These are phyloP conservation scores for Komagataea norvegica DNA, from an alignment of 1,139 yeast species.

Conservation along the genomic window DNA sequence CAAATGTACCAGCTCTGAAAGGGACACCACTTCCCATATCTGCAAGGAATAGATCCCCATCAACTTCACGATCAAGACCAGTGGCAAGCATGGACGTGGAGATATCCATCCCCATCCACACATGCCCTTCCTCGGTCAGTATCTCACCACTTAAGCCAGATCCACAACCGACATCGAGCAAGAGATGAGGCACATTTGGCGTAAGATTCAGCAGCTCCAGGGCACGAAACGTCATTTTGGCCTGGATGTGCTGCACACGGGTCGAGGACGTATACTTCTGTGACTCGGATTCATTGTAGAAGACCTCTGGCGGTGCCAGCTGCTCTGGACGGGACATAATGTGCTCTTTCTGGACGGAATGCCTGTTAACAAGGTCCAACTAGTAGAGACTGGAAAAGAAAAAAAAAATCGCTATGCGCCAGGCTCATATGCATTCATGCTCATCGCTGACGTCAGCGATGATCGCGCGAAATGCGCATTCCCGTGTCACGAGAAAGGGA, in stretches of 20 bases:
- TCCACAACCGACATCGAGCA: slow-evolving; percentile 95
- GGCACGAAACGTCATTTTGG: slow-evolving; percentile 93
- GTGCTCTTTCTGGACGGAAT: too few relatives aligned
- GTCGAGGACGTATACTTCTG: slow-evolving; percentile 85
- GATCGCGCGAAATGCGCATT: too few relatives aligned
- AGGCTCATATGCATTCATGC: too few relatives aligned
- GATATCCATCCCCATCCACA: slow-evolving; percentile 97
- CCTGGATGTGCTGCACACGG: slow-evolving; percentile 97
- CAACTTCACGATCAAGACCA: slow-evolving; percentile 85
- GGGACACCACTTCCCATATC: slow-evolving; percentile 96
- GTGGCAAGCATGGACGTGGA: slow-evolving; percentile 95
- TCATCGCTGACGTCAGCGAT: too few relatives aligned
- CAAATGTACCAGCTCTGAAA: slow-evolving; percentile 93
- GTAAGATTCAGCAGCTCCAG: slow-evolving; percentile 73
- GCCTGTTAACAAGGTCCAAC: too few relatives aligned
- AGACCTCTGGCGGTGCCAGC: slow-evolving; percentile 95
- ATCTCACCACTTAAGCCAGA: slow-evolving; percentile 96
- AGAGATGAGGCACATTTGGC: slow-evolving; percentile 56
- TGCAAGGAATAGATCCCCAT: slow-evolving; percentile 85
- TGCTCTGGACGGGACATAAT: slow-evolving; percentile 99
- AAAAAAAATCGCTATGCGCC: too few relatives aligned
- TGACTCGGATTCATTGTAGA: slow-evolving; percentile 87
- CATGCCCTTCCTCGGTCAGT: slow-evolving; percentile 85
- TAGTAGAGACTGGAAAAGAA: too few relatives aligned
- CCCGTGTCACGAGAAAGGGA: too few relatives aligned